Evolutionary conservation across 345 rosid genomes (phyloP), one percentile per base, ranked within the genome.

Genomic region (Jatropha curcas): DNA sequence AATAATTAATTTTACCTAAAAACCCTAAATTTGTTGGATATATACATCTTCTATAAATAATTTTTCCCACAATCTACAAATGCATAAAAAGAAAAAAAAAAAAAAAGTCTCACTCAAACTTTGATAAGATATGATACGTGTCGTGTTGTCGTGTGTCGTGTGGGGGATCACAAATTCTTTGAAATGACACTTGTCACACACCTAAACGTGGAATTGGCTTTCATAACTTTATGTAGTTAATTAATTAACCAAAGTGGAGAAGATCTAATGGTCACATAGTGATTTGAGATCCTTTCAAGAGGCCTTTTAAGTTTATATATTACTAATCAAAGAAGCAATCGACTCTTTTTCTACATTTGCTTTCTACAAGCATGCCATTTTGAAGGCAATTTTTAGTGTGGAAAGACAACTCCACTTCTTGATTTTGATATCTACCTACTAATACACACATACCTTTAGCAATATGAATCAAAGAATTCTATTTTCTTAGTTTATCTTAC

Each of bases 41-140:
- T n/a, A n/a, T n/a, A n/a, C n/a, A n/a, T n/a, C n/a, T n/a, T n/a
- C n/a, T n/a, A n/a, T n/a, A n/a, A n/a, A n/a, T n/a, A n/a, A n/a
- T n/a, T n/a, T n/a, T n/a, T 73, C 46, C 56, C 70, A 20, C 43
- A 52, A 43, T 74, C 77, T 22, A 57, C 56, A 73, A 53, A 57
- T 64, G 10, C 48, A 73, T 43, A 34, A 27, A 16, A 4, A 53
- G 8, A 41, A 41, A 41, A 13, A 13, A 34, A 27, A 16, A 4
- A 53, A 12, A 41, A 41, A 41, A 13, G 45, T 41, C 45, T 7
- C 12, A 7, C 11, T 41, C 43, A 41, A 7, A 41, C 45, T 13
- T 41, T 41, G 45, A 41, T 41, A 2, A 41, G 45, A 41, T 41
- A 13, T 41, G 37, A 33, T 30, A 31, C 19, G 6, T 33, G 16